A percentile compares a stretch with the other conserved stretches of the same genome.
Evolutionary conservation across 1,284 basidiomycete genomes (phyloP).

Genomic region (Ceratorhiza oryzae-sativae): DNA sequence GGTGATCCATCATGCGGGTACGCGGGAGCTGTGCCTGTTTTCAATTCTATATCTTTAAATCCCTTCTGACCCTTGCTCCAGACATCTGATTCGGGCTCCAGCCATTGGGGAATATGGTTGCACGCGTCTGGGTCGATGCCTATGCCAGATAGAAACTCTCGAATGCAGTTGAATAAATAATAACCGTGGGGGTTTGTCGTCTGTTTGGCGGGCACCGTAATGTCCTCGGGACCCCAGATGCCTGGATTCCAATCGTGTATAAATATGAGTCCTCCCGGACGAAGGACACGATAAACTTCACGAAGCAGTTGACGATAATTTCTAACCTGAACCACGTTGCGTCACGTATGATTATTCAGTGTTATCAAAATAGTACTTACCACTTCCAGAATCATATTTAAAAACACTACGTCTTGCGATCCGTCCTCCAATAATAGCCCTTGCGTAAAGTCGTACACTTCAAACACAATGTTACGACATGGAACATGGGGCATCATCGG

Average conservation of each 20-base stretch:
- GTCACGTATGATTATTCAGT: neutral
- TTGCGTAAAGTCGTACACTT: constrained; percentile 1
- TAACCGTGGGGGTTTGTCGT: neutral
- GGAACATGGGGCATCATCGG: neutral
- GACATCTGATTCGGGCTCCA: neutral
- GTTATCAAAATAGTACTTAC: neutral
- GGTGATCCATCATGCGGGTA: constrained; percentile 3
- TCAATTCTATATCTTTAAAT: no score
- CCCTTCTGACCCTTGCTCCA: no score
- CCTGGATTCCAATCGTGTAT: neutral
- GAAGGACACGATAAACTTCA: neutral
- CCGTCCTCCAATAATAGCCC: neutral
- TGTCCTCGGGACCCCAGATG: neutral
- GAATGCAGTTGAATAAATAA: neutral
- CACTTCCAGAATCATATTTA: neutral
- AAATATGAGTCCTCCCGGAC: neutral
- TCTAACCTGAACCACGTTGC: neutral
- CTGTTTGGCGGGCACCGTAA: neutral
- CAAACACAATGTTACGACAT: constrained; percentile 3
- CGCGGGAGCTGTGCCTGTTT: neutral
- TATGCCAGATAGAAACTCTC: no score
- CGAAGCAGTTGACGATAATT: neutral
- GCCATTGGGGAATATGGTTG: no score
- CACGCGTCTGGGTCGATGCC: no score
- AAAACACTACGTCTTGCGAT: constrained; percentile 7